Evolutionary conservation across 2,329 filamentous ascomycete species (phyloP).

Genomic region (Ramichloridium luteum): DNA sequence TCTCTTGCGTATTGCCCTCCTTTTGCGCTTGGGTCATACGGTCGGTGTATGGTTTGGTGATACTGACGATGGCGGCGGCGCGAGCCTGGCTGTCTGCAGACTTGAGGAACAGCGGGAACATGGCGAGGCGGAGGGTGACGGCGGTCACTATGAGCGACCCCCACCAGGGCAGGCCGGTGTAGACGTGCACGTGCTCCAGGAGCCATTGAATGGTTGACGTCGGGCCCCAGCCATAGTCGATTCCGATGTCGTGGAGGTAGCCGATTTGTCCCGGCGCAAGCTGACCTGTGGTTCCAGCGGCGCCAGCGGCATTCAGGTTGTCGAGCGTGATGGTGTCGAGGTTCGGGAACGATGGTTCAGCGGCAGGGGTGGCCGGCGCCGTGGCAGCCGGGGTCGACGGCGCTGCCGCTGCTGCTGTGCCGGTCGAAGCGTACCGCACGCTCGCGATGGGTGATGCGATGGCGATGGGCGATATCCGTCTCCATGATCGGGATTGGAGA

Average conservation of each 20-base stretch:
- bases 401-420: constrained; percentile 16
- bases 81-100: constrained; percentile 51
- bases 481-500: not conserved
- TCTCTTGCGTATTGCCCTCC: constrained; percentile 35
- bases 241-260: constrained; percentile 67
- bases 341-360: constrained; percentile 13
- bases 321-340: constrained; percentile 26
- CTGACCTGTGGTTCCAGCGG: constrained; percentile 29
- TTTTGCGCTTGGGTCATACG: constrained; percentile 38
- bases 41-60: constrained; percentile 44
- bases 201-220: constrained; percentile 61
- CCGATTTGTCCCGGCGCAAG: constrained; percentile 58
- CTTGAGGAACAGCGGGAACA: constrained; percentile 54
- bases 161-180: constrained; percentile 68
- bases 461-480: not conserved
- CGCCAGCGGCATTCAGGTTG: constrained; percentile 22
- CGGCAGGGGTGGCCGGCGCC: constrained; percentile 13
- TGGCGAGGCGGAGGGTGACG: constrained; percentile 48
- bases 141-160: constrained; percentile 56
- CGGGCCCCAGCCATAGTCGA: constrained; percentile 79
- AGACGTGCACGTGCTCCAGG: constrained; percentile 74
- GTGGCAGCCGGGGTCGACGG: constrained; percentile 18
- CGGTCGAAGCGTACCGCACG: constrained; percentile 19
- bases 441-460: constrained; percentile 9
- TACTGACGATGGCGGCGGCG: constrained; percentile 48